Percentiles rank a stretch among this genome's conserved stretches.
Evolutionary conservation across 768 basidiomycete genomes (phyloP).

Genomic region (Baorangia bicolor): DNA sequence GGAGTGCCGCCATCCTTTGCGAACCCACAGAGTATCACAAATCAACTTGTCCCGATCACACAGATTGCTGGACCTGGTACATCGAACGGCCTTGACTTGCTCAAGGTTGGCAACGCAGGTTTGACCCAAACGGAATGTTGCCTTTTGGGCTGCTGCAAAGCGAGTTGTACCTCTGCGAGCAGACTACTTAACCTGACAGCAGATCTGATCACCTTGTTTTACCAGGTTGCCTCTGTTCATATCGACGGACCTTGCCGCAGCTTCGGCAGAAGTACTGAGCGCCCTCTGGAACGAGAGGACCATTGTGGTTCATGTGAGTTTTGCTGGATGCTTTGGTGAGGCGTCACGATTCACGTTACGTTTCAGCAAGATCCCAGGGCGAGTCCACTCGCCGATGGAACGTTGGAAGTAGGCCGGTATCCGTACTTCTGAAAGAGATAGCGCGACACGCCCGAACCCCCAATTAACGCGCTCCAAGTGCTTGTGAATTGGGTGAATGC

Average conservation of each 20-base stretch:
- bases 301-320: conserved; percentile 10
- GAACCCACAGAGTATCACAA: conserved; percentile 12
- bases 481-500: conserved; percentile 6
- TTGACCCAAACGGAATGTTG: conserved; percentile 30
- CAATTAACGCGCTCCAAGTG: not conserved
- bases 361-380: conserved; percentile 16
- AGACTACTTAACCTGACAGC: not conserved
- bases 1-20: conserved; percentile 12
- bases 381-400: conserved; percentile 4
- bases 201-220: not conserved
- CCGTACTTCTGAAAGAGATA: not conserved
- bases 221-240: conserved; percentile 13
- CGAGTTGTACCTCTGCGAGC: not conserved
- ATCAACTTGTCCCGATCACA: conserved; percentile 43
- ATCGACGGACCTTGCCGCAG: conserved; percentile 6
- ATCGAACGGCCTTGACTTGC: conserved; percentile 53
- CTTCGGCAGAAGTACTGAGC: not conserved
- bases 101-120: conserved; percentile 51
- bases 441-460: not conserved
- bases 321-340: not conserved
- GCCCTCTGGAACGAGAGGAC: conserved; percentile 7
- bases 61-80: conserved; percentile 47
- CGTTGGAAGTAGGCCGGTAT: not conserved
- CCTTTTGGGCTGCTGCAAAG: conserved; percentile 16
- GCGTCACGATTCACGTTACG: not conserved